A percentile compares a stretch with the other conserved stretches of the same genome.
Evolutionary conservation across 495 filamentous ascomycete genomes (phyloP).

Genomic region (Xanthoparmelia taractica): DNA sequence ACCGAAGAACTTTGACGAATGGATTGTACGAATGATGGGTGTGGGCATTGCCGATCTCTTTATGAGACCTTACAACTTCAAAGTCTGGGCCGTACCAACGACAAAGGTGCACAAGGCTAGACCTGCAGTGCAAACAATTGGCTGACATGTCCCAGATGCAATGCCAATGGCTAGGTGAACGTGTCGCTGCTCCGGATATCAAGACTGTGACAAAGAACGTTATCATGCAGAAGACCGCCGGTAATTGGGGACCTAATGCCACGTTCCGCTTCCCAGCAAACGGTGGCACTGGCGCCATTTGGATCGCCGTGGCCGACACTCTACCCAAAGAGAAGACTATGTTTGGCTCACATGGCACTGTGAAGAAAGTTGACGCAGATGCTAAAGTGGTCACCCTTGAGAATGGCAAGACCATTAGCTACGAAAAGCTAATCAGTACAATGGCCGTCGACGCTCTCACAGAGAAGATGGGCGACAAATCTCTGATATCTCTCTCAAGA

Average conservation of each 20-base stretch:
- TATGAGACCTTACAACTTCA: constrained; percentile 99
- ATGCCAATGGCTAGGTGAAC: constrained; percentile 98
- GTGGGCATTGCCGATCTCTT: constrained; percentile 87
- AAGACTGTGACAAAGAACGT: constrained; percentile 93
- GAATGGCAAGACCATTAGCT: constrained; percentile 84
- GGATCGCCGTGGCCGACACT: constrained; percentile 94
- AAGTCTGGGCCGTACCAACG: constrained; percentile 98
- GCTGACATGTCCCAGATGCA: constrained; percentile 66
- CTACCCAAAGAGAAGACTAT: constrained; percentile 84
- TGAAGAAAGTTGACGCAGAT: constrained; percentile 76
- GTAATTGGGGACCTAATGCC: constrained; percentile 96
- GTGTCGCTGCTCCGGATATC: constrained; percentile 93
- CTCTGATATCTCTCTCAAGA: constrained; percentile 77
- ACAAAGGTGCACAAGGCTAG: constrained; percentile 64
- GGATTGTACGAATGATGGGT: constrained; percentile 92
- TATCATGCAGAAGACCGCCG: constrained; percentile 90
- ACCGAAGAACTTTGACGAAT: constrained; percentile 95
- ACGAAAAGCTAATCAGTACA: constrained; percentile 86
- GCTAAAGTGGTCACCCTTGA: constrained; percentile 73
- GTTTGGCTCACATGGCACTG: constrained; percentile 77
- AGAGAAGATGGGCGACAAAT: constrained; percentile 77
- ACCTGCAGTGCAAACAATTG: constrained; percentile 2
- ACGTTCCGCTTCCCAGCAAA: constrained; percentile 97
- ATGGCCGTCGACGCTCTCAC: constrained; percentile 92
- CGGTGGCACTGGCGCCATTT: constrained; percentile 96